A percentile compares a stretch with the other conserved stretches of the same genome.
These are phyloP conservation scores for Cercospora sojina DNA, from an alignment of 2,329 filamentous ascomycete species.

Conservation along the genomic window DNA sequence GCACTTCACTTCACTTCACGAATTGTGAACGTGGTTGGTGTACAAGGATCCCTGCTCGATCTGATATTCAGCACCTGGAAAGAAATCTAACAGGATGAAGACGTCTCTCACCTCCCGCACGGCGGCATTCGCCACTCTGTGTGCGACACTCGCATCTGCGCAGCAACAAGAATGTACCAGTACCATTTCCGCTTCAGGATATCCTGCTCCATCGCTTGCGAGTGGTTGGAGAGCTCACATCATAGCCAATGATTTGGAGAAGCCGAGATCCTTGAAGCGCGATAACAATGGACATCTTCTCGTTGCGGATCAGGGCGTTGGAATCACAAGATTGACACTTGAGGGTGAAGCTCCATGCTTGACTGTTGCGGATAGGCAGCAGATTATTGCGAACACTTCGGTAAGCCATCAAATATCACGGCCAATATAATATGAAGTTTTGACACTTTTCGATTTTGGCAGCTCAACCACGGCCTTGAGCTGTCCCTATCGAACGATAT, in stretches of 20 bases:
- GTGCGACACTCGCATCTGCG: neutral
- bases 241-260: conserved; percentile 47
- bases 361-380: conserved; percentile 5
- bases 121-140: neutral
- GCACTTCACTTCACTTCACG: neutral
- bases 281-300: conserved; percentile 50
- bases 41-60: neutral
- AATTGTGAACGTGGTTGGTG: neutral
- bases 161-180: conserved; percentile 11
- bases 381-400: conserved; percentile 12
- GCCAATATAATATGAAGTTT: too few species aligned
- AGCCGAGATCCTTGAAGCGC: conserved; percentile 50
- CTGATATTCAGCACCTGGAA: neutral
- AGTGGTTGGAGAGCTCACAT: conserved; percentile 46
- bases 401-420: neutral
- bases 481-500: conserved; percentile 50
- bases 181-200: conserved; percentile 18
- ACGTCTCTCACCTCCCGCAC: neutral
- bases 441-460: neutral
- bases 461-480: conserved; percentile 54
- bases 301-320: conserved; percentile 45
- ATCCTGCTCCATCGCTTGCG: conserved; percentile 45
- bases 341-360: conserved; percentile 13
- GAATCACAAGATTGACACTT: conserved; percentile 20
- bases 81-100: neutral